Conservation (phyloP, 2,329 filamentous ascomycete genomes). For the Chaetomiaceae sp. region DNA sequence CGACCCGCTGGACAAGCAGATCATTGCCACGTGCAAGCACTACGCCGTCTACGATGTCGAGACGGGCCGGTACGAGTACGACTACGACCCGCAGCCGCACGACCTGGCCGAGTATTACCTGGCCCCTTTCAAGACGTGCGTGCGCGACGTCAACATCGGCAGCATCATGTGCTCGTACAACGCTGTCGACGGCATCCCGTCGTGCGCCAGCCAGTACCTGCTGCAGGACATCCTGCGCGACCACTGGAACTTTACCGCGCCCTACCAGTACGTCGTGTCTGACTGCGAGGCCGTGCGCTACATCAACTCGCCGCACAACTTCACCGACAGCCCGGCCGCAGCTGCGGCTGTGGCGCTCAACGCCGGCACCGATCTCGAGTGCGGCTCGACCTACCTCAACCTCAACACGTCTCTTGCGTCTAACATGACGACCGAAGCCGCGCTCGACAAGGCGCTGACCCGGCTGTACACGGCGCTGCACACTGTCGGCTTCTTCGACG, state of each 20-base stretch:
- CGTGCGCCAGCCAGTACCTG: conserved; percentile 56
- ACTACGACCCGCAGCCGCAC: conserved; percentile 36
- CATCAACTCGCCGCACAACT: conserved; percentile 1
- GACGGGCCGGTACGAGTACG: conserved; percentile 24
- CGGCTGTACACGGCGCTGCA: not conserved
- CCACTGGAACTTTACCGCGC: conserved; percentile 56
- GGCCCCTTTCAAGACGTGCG: conserved; percentile 58
- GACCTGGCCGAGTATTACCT: conserved; percentile 64
- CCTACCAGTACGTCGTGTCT: conserved; percentile 55
- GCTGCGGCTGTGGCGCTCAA: conserved; percentile 17
- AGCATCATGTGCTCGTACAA: conserved; percentile 61
- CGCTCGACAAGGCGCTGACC: not conserved
- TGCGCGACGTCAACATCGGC: conserved; percentile 47
- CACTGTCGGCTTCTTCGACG: conserved; percentile 23
- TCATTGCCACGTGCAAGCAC: conserved; percentile 55
- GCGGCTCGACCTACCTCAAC: conserved; percentile 33
- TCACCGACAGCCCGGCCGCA: conserved; percentile 11
- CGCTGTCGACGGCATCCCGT: conserved; percentile 53
- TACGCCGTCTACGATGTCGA: conserved; percentile 49
- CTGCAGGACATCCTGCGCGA: conserved; percentile 54
- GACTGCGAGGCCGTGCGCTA: conserved; percentile 53
- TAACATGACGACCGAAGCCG: too few relatives aligned
- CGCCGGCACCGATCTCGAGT: conserved; percentile 19
- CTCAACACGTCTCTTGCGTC: not conserved
- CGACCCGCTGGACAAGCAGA: conserved; percentile 16